Percentiles rank a stretch among this genome's conserved stretches.
Conservation (phyloP, 768 basidiomycete species). For the Rhodocollybia butyracea region DNA sequence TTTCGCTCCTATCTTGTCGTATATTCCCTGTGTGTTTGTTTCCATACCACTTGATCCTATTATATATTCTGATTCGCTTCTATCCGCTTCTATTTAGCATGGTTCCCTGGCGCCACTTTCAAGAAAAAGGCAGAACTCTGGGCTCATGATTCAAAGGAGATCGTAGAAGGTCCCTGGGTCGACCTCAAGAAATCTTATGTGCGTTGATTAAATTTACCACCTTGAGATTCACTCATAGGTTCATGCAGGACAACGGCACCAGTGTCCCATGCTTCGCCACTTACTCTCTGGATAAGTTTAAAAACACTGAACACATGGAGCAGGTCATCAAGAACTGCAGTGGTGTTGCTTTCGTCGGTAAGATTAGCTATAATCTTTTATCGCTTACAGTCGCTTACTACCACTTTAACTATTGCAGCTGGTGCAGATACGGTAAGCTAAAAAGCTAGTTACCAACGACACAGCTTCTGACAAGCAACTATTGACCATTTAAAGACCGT, state of each 20-base stretch:
- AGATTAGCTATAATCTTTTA: not conserved
- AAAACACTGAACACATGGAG: conserved; percentile 6
- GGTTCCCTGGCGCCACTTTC: conserved; percentile 33
- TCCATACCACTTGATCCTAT: too few species aligned
- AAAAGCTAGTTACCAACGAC: not conserved
- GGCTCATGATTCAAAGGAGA: conserved; percentile 2
- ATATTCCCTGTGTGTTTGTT: conserved; percentile 9
- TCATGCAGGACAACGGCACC: conserved; percentile 2
- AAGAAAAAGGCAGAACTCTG: conserved; percentile 27
- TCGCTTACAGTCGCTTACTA: not conserved
- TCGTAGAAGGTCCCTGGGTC: conserved; percentile 5
- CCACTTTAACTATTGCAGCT: conserved; percentile 16
- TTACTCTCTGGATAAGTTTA: not conserved
- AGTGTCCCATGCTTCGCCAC: not conserved
- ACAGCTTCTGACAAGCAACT: not conserved
- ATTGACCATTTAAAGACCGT: conserved; percentile 18
- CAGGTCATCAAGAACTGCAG: conserved; percentile 16
- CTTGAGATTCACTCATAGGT: not conserved
- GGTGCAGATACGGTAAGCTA: conserved; percentile 25
- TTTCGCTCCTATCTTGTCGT: conserved; percentile 16
- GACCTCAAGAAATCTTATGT: not conserved
- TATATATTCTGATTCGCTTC: not conserved
- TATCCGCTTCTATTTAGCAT: conserved; percentile 11
- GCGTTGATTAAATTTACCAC: not conserved
- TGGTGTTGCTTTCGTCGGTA: conserved; percentile 17